Conservation (phyloP, 495 filamentous ascomycete genomes). For the Filosporella fistucella region DNA sequence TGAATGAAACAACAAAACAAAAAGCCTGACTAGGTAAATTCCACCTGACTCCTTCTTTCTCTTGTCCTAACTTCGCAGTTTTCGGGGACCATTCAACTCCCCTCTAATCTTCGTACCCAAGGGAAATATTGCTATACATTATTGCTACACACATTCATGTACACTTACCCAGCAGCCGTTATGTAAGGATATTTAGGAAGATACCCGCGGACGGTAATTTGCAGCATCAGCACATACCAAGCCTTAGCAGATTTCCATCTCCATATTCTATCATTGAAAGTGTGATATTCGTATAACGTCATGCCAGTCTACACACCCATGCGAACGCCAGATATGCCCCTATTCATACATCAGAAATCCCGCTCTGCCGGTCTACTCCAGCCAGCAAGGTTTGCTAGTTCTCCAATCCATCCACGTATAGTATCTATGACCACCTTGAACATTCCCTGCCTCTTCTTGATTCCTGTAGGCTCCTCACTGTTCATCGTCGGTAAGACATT, state of each 20-base stretch:
- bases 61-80: no score
- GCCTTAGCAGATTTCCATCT: no score
- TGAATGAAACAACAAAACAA: slow-evolving; percentile 6
- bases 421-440: slow-evolving; percentile 84
- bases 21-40: no score
- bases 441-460: slow-evolving; percentile 70
- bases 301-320: background rate
- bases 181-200: background rate
- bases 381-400: slow-evolving; percentile 70
- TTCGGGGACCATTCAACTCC: no score
- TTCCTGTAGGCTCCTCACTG: slow-evolving; percentile 37
- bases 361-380: slow-evolving; percentile 19
- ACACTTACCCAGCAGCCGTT: no score
- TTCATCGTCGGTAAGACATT: slow-evolving; percentile 89
- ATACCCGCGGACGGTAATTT: slow-evolving; percentile 1
- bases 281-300: background rate
- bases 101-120: no score
- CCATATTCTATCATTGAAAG: background rate
- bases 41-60: no score
- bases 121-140: background rate
- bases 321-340: slow-evolving; percentile 4
- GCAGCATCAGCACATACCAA: no score
- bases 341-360: slow-evolving; percentile 19
- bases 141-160: background rate
- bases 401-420: slow-evolving; percentile 65